Percentiles rank a stretch among this genome's conserved stretches.
These are phyloP conservation scores for Xylaria longipes DNA, from an alignment of 495 filamentous ascomycete species.

Conservation along the genomic window DNA sequence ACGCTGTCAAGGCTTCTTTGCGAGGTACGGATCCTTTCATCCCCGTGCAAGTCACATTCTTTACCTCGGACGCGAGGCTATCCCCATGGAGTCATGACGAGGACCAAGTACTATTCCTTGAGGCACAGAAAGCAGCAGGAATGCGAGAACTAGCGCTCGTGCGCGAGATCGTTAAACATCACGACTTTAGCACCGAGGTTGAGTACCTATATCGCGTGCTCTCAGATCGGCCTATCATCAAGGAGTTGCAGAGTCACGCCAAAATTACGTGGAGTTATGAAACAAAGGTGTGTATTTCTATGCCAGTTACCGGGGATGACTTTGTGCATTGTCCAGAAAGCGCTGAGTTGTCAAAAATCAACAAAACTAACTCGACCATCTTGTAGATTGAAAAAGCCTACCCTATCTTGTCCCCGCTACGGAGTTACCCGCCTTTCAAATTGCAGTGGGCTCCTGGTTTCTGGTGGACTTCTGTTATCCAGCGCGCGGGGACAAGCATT, in stretches of 20 bases:
- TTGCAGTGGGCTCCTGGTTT: slow-evolving; percentile 30
- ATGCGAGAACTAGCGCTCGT: slow-evolving; percentile 33
- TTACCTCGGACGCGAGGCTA: slow-evolving; percentile 24
- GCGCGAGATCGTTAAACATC: slow-evolving; percentile 21
- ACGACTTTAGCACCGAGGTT: neutral
- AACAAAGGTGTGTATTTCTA: slow-evolving; percentile 26
- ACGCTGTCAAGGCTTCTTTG: neutral
- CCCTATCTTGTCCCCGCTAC: slow-evolving; percentile 29
- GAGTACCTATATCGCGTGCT: slow-evolving; percentile 38
- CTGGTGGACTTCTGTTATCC: slow-evolving; percentile 40
- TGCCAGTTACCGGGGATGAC: neutral
- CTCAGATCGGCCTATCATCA: slow-evolving; percentile 23
- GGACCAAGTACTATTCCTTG: slow-evolving; percentile 32
- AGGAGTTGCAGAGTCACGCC: slow-evolving; percentile 19
- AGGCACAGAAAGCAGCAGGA: slow-evolving; percentile 24
- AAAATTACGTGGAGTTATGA: slow-evolving; percentile 35
- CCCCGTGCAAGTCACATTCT: slow-evolving; percentile 32
- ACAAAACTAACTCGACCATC: neutral
- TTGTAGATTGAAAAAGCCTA: slow-evolving; percentile 36
- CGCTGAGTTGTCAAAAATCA: neutral
- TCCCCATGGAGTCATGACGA: slow-evolving; percentile 20
- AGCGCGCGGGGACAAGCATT: slow-evolving; percentile 30
- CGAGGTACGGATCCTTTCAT: slow-evolving; percentile 16
- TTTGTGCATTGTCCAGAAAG: neutral
- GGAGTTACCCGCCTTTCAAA: slow-evolving; percentile 30